Base-by-base conservation (phyloP, 140 eudicot genomes). In the Bidens hawaiensis region DNA sequence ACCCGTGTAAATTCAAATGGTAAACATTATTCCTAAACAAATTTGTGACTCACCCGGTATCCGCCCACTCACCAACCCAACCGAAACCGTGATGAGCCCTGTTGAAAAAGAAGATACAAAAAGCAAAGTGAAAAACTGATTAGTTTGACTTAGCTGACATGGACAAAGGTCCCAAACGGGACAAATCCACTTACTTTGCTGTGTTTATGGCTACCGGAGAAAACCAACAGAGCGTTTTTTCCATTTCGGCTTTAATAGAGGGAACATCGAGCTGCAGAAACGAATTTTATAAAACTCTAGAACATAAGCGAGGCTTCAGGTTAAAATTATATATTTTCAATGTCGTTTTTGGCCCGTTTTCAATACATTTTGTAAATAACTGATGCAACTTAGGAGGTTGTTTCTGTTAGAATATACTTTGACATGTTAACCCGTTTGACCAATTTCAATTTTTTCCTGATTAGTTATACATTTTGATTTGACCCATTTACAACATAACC, bases 1-100 rank as follows among this genome's bases (percentile, higher is more conserved):
- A 16, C 48, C 30, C 46, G 2, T 60, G n/a, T 23, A 30, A 0
- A 14, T 72, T 16, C 23, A 6, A 36, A 14, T 16, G 25, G 5
- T 25, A 40, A 31, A 73, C 41, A 53, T 45, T 41, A 40, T 62
- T 4, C 41, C 9, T 18, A 42, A 38, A 12, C 12, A 28, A 26
- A 13, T 30, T 18, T 21, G 34, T 17, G 23, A 75, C 87, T 86
- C 47, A 90, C 97, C 94, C 86, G 4, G 82, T 75, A 70, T 77
- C 81, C 30, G 83, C 97, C 96, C 97, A 90, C 83, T 90, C 97
- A 45, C 97, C 97, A 73, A 90, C 95, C 97, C 95, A 90, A 60
- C 97, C 95, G 15, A 90, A 90, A 30, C 97, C 97, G 60, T 90
- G 94, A 77, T 90, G 96, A 22, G 90, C 95, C 83, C 97, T 89